phyloP scores from a whole-genome alignment of 1,284 basidiomycete genomes.

The Blastosporella zonata region DNA sequence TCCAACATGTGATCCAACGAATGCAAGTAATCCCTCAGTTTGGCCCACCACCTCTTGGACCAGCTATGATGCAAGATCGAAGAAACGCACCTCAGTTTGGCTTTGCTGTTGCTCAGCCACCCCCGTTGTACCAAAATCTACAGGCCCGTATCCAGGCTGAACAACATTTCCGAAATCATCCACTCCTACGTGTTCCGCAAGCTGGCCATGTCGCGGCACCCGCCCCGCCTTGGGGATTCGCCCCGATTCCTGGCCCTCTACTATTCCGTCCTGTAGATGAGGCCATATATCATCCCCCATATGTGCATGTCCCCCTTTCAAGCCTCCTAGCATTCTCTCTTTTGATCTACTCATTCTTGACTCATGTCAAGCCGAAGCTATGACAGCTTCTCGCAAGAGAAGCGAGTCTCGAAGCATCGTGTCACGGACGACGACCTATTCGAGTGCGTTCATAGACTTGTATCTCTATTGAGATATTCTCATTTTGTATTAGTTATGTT shows the following conservation, averaged over 20 bases:
- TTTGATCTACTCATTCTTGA: slow-evolving; percentile 9
- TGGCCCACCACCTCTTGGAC: too few relatives aligned
- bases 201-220: neutral
- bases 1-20: too few relatives aligned
- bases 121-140: neutral
- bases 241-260: neutral
- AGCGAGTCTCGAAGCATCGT: slow-evolving; percentile 67
- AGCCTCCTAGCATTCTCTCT: neutral
- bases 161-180: neutral
- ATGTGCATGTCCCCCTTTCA: neutral
- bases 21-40: too few relatives aligned
- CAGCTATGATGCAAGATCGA: too few relatives aligned
- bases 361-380: slow-evolving; percentile 68
- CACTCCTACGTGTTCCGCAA: neutral
- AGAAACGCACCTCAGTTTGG: too few relatives aligned
- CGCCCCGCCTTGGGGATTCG: neutral
- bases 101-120: too few relatives aligned
- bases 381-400: slow-evolving; percentile 63
- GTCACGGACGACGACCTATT: slow-evolving; percentile 81
- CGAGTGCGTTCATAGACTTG: slow-evolving; percentile 50
- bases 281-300: neutral
- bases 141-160: neutral
- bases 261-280: neutral
- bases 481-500: slow-evolving; percentile 53
- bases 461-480: slow-evolving; percentile 14